Evolutionary conservation across 2,329 filamentous ascomycete species (phyloP), one percentile per base, ranked within the genome.

Genomic region (Pseudogymnoascus sp.): DNA sequence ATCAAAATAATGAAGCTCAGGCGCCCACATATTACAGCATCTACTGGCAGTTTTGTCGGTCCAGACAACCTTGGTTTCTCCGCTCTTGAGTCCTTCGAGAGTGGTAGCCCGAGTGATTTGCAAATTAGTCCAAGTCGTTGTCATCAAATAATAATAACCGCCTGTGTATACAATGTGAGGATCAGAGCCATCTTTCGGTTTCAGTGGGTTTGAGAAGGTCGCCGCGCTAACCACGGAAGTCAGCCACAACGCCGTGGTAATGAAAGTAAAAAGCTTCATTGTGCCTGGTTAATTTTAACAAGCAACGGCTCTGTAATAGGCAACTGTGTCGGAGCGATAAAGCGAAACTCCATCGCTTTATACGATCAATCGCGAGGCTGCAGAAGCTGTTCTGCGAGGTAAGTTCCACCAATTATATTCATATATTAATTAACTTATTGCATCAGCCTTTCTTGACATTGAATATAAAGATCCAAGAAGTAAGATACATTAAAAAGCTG

Each of bases 1-100:
- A n/a, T 78, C 75, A 6, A 84, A 69, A 63, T 79, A 79, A 67
- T 84, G 82, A 0, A 84, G 73, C 67, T 84, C 82, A 0, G 82
- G 83, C 0, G 83, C 82, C 83, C 83, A 86, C 38, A 85, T 78
- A 62, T 83, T 84, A 70, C 81, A 81, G 71, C 79, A 81, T 14
- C 81, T 75, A 3, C 73, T 74, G 1, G 81, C 69, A 14, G 77
- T 78, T 4, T 71, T 73, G 63, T 82, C 79, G 0, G 75, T 77
- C 74, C 81, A 85, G 28, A 85, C 79, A 2, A 75, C 69, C 66
- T 82, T 83, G 18, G 76, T 78, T 38, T 78, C 75, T 0, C 78
- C 81, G 0, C 76, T 80, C 74, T 84, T 83, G n/a, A 86, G 71
- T 0, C 82, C 82, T 34, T 79, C 78, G 4, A 86, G 72, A 0